These are phyloP conservation scores for Thielaviopsis ethacetica DNA, from an alignment of 2,329 filamentous ascomycete genomes.

Conservation along the genomic window DNA sequence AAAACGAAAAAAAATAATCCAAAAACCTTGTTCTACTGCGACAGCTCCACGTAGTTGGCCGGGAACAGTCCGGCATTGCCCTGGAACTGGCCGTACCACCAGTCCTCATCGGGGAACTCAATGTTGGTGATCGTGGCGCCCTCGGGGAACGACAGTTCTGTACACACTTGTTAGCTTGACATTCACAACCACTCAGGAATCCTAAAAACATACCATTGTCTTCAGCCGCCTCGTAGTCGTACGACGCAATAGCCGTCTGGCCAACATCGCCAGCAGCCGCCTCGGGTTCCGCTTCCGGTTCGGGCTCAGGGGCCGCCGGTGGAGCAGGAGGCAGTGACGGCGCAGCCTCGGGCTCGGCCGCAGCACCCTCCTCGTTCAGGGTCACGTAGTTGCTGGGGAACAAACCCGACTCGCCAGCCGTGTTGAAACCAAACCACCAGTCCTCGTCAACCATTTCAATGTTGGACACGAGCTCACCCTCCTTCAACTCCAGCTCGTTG, in stretches of 20 bases:
- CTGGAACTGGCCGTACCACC: slow-evolving; percentile 85
- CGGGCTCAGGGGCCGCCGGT: slow-evolving; percentile 18
- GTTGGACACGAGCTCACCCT: slow-evolving; percentile 76
- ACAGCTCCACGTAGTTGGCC: slow-evolving; percentile 50
- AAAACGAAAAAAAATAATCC: background rate
- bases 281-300: slow-evolving; percentile 24
- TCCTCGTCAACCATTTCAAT: slow-evolving; percentile 97
- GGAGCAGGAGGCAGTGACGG: slow-evolving; percentile 17
- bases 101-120: slow-evolving; percentile 95
- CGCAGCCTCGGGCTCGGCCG: slow-evolving; percentile 29
- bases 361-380: slow-evolving; percentile 43
- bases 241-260: slow-evolving; percentile 67
- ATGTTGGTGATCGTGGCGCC: slow-evolving; percentile 66
- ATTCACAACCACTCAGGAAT: background rate
- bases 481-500: slow-evolving; percentile 81
- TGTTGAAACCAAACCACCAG: slow-evolving; percentile 96
- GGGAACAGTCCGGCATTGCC: slow-evolving; percentile 74
- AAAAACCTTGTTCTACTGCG: slow-evolving; percentile 8
- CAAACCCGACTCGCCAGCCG: slow-evolving; percentile 65
- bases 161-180: slow-evolving; percentile 16
- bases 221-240: slow-evolving; percentile 94
- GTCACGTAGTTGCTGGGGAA: slow-evolving; percentile 98
- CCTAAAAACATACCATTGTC: slow-evolving; percentile 51
- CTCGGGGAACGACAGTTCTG: slow-evolving; percentile 70
- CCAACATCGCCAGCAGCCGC: slow-evolving; percentile 22